Base-by-base conservation (phyloP, 306 rosid genomes). In the Pterocarpus macrocarpus region DNA sequence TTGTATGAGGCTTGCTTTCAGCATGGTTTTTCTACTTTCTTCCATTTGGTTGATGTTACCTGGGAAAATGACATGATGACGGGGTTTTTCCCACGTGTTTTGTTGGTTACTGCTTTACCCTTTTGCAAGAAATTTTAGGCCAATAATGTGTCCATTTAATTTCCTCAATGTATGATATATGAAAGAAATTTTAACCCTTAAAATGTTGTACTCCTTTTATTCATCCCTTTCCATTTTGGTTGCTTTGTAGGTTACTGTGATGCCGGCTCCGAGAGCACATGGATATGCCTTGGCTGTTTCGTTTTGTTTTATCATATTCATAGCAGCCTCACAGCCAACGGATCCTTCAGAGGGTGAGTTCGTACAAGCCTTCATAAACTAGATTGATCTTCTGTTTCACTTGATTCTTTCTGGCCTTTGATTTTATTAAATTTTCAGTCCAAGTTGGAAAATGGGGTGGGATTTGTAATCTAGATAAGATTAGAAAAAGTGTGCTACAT, bases 301-400 rank as follows among this genome's bases (percentile, higher is more conserved):
- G 71, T 72, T 67, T 77, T 90, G 83, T 58, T 78, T 52, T 77
- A 52, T 86, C 68, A 32, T 79, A 38, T 57, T 88, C 53, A 76
- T 79, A 52, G 84, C 86, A 12, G 79, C 53, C 14, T 84, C 95
- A 62, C 83, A 78, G 16, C 45, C 10, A 75, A 89, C 91, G 59
- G 78, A 89, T 79, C 94, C 95, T 82, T 88, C 94, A 5, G 98
- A 94, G 89, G 97, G 98, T 94, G 64, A 86, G 3, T 58, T 58
- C 22, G 32, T 33, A 55, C 15, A 9, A 32, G 14, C 34, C 7
- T 41, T 12, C 0, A 32, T 38, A 15, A 41, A 55, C 47, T 69
- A 14, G 2, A 47, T 39, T 67, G 35, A 43, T 70, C 76, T 36
- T 65, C 33, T 79, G 59, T 65, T 79, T 79, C 32, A 41, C 17